A percentile compares a stretch with the other conserved stretches of the same genome.
Conservation (phyloP, 148 eudicot genomes). For the Diospyros kaki region DNA sequence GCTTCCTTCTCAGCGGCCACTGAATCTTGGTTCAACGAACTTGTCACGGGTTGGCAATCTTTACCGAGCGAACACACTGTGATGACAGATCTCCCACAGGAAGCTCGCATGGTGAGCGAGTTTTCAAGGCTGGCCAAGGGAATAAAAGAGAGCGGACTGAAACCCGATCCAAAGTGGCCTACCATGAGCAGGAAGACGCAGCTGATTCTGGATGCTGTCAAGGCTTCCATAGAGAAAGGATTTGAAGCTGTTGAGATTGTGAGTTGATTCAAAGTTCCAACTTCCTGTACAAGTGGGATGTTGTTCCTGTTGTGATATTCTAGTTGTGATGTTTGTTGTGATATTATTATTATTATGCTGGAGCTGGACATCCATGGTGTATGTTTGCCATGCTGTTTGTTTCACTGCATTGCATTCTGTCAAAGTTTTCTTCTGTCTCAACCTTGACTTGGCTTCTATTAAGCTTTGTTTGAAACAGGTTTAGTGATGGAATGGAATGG, state of each 20-base stretch:
- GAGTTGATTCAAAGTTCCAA: too few relatives aligned
- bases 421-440: too few relatives aligned
- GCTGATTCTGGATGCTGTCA: slow-evolving; percentile 28
- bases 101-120: slow-evolving; percentile 33
- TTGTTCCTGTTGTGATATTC: too few relatives aligned
- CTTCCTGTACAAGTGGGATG: too few relatives aligned
- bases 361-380: too few relatives aligned
- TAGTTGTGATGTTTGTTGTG: too few relatives aligned
- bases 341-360: too few relatives aligned
- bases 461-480: too few relatives aligned
- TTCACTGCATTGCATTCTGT: too few relatives aligned
- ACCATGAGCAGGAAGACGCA: slow-evolving; percentile 35
- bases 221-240: slow-evolving; percentile 29
- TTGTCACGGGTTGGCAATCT: slow-evolving; percentile 11
- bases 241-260: slow-evolving; percentile 10
- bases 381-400: too few relatives aligned
- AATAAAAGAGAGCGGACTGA: slow-evolving; percentile 3
- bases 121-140: slow-evolving; percentile 21
- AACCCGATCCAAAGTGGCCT: slow-evolving; percentile 30
- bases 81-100: slow-evolving; percentile 23
- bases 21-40: slow-evolving; percentile 12
- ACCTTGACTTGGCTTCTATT: too few relatives aligned
- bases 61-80: slow-evolving; percentile 19
- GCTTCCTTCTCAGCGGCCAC: slow-evolving; percentile 10
- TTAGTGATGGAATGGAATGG: too few relatives aligned